phyloP scores from a whole-genome alignment of 371 early-diverging fungal species.

The Syncephalastrum sp. region DNA sequence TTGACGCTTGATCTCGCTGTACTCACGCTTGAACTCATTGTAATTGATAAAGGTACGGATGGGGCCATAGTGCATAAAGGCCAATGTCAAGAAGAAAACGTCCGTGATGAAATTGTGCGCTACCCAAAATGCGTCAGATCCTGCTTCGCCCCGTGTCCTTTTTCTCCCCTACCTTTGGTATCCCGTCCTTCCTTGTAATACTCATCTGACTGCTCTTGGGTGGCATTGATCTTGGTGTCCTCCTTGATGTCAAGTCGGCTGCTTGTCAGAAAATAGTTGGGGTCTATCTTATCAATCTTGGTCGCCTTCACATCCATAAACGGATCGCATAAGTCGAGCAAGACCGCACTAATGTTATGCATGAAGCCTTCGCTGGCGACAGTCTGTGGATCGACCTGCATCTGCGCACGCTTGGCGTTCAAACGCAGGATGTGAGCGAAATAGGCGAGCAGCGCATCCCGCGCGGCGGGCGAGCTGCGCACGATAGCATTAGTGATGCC shows the following conservation, averaged over 20 bases:
- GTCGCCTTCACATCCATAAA: conserved; percentile 74
- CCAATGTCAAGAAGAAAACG: conserved; percentile 78
- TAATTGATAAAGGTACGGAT: conserved; percentile 71
- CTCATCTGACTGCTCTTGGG: conserved; percentile 66
- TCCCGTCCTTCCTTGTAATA: conserved; percentile 35
- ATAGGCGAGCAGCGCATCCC: conserved; percentile 62
- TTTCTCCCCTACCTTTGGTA: too few relatives aligned
- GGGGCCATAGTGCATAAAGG: conserved; percentile 79
- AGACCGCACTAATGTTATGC: conserved; percentile 68
- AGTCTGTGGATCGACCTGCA: conserved; percentile 78
- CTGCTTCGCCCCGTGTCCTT: neutral
- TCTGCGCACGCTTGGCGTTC: conserved; percentile 79
- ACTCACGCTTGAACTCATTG: conserved; percentile 61
- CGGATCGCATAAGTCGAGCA: conserved; percentile 79
- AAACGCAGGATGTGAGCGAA: conserved; percentile 61
- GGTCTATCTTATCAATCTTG: conserved; percentile 77
- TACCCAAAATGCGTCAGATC: neutral
- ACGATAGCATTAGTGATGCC: conserved; percentile 71
- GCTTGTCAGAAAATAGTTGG: conserved; percentile 59
- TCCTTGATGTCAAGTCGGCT: conserved; percentile 61
- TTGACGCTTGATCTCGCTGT: conserved; percentile 64
- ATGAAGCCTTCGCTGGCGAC: conserved; percentile 90
- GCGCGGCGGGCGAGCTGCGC: conserved; percentile 58
- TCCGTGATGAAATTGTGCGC: conserved; percentile 85
- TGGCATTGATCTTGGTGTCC: conserved; percentile 80